These are phyloP conservation scores for Evernia prunastri DNA, from an alignment of 495 filamentous ascomycete genomes.

Conservation along the genomic window DNA sequence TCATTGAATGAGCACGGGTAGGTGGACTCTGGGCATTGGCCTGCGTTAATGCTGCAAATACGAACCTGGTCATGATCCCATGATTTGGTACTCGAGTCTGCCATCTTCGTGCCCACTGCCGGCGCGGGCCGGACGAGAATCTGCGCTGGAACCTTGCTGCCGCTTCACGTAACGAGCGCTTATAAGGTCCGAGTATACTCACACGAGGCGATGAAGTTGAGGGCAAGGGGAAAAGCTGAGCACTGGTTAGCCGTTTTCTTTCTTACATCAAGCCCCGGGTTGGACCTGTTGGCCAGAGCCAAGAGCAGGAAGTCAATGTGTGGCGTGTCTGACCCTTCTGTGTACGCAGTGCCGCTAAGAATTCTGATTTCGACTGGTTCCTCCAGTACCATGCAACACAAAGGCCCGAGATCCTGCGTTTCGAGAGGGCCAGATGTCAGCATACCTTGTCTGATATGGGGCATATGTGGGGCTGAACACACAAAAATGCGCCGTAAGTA, in stretches of 20 bases:
- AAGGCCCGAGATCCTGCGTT: slow-evolving; percentile 51
- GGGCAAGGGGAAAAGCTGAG: slow-evolving; percentile 61
- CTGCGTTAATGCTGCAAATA: slow-evolving; percentile 33
- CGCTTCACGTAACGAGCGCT: slow-evolving; percentile 22
- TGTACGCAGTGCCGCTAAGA: slow-evolving; percentile 62
- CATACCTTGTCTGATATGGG: not conserved
- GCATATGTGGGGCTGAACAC: slow-evolving; percentile 25
- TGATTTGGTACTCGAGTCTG: slow-evolving; percentile 10
- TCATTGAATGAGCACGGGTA: not conserved
- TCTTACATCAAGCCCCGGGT: not conserved
- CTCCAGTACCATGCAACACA: slow-evolving; percentile 62
- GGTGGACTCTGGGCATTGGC: slow-evolving; percentile 10
- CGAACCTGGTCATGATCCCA: slow-evolving; percentile 41
- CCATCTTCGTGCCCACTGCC: not conserved
- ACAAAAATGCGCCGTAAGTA: slow-evolving; percentile 68
- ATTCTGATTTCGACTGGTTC: slow-evolving; percentile 61
- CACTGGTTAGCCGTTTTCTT: slow-evolving; percentile 24
- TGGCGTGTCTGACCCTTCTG: slow-evolving; percentile 58
- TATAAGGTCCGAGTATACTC: slow-evolving; percentile 43
- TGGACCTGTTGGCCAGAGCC: not conserved
- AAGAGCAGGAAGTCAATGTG: not conserved
- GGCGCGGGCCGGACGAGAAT: not conserved
- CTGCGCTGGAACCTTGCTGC: slow-evolving; percentile 24
- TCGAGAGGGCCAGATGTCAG: slow-evolving; percentile 7
- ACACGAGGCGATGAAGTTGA: slow-evolving; percentile 82